Conservation (phyloP, 129 eudicot genomes). For the Sambucus nigra region DNA sequence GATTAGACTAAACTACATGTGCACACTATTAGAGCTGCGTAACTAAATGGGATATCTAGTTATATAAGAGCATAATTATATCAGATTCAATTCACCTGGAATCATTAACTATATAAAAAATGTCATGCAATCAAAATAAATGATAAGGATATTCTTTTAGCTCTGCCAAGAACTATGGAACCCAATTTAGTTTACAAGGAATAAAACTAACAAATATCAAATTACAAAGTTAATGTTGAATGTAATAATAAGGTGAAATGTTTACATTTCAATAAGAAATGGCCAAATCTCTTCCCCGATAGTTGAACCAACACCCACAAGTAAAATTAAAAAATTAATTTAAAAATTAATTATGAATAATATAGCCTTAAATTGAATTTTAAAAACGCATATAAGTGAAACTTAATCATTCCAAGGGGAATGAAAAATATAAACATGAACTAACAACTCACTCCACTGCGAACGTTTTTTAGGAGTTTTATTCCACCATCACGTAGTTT, state of each 20-base stretch:
- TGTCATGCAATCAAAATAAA: no score
- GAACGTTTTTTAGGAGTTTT: slow-evolving; percentile 71
- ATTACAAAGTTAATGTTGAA: slow-evolving; percentile 1
- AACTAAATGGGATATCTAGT: no score
- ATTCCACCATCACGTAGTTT: slow-evolving; percentile 63
- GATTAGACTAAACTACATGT: no score
- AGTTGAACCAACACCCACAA: slow-evolving; percentile 72
- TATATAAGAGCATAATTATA: no score
- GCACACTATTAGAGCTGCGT: no score
- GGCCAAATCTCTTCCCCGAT: slow-evolving; percentile 97
- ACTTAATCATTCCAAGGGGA: not conserved
- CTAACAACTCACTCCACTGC: slow-evolving; percentile 56
- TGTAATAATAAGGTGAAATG: slow-evolving; percentile 1
- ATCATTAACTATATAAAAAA: no score
- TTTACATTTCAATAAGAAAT: slow-evolving; percentile 96
- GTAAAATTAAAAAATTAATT: slow-evolving; percentile 1
- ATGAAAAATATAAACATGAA: slow-evolving; percentile 1
- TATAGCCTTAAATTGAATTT: not conserved
- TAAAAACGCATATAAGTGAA: not conserved
- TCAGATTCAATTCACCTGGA: no score
- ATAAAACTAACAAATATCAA: not conserved
- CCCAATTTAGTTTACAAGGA: not conserved
- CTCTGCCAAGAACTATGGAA: no score
- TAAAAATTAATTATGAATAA: slow-evolving; percentile 3
- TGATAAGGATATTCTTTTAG: no score